A percentile compares a stretch with the other conserved stretches of the same genome.
These are phyloP conservation scores for Apiotrichum veenhuisii DNA, from an alignment of 1,284 basidiomycete species.

Conservation along the genomic window DNA sequence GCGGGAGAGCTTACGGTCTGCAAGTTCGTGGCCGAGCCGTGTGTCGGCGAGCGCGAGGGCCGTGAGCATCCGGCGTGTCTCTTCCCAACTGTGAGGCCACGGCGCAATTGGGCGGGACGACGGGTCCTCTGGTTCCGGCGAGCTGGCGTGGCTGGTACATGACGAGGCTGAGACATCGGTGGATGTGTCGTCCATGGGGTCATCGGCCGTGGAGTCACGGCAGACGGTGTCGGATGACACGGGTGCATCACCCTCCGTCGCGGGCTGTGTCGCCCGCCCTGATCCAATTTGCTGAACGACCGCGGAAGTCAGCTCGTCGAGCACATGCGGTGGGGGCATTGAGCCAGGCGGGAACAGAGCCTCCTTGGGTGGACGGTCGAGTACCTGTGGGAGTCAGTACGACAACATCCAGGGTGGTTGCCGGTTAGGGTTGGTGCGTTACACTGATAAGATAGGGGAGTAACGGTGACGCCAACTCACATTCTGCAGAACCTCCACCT, in stretches of 20 bases:
- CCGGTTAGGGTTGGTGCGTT: too few species aligned
- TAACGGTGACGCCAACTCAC: constrained; percentile 20
- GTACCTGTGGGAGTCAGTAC: constrained; percentile 12
- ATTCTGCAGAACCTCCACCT: constrained; percentile 34
- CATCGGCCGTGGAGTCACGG: not conserved
- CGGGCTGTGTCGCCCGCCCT: not conserved
- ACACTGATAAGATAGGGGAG: too few species aligned
- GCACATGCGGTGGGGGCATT: constrained; percentile 37
- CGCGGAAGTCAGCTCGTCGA: constrained; percentile 45
- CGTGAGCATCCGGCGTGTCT: constrained; percentile 40
- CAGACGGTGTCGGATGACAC: not conserved
- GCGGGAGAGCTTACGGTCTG: constrained; percentile 27
- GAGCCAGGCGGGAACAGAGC: constrained; percentile 42
- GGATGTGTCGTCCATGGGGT: not conserved
- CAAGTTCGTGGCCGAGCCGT: constrained; percentile 26
- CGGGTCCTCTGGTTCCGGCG: not conserved
- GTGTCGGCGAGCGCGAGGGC: constrained; percentile 38
- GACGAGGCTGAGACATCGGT: not conserved
- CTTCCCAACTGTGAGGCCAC: constrained; percentile 41
- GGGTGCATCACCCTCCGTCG: not conserved
- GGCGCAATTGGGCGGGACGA: not conserved
- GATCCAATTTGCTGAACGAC: constrained; percentile 6
- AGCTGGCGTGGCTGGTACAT: not conserved
- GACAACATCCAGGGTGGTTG: not conserved
- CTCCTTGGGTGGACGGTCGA: constrained; percentile 35